Evolutionary conservation across 306 rosid genomes (phyloP), one percentile per base, ranked within the genome.

Genomic region (Cicer pinnatifidum): DNA sequence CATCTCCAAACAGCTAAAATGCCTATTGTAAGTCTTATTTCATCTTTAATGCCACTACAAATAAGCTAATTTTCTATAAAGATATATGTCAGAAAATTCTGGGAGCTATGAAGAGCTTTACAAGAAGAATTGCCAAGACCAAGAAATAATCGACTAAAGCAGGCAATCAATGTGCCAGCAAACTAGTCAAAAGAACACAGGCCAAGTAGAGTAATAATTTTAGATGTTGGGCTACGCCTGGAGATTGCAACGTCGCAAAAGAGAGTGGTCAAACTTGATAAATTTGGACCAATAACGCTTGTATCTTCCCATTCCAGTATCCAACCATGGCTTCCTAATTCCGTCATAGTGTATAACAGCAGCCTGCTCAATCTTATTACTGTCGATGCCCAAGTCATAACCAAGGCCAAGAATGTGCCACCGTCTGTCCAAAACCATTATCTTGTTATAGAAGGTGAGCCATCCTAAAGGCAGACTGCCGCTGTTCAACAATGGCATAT

Each of bases 321-420:
- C 99, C 80, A 90, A 65, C 99, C 99, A 95, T 3, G 99, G 99
- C 82, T 95, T 95, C 86, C 91, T 85, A 41, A 87, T 85, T 76
- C 99, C 99, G 61, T 95, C 86, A 9, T 79, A 95, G 84, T 91
- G 99, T 78, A 95, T 85, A 54, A 95, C 97, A 3, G 97, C 97
- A 46, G 97, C 96, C 69, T 73, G 82, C 79, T 87, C 92, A 40
- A 95, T 83, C 72, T 78, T 73, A 1, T 73, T 73, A 69, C 43
- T 84, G 69, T 54, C 78, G 8, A 89, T 72, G 10, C 40, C 70
- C 0, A 88, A 73, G 70, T 91, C 84, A 39, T 85, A 84, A 81
- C 97, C 97, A 50, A 95, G 92, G 72, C 99, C 99, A 7, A 87
- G 89, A 74, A 82, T 43, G 35, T 90, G 97, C 99, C 99, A 92